phyloP scores from a whole-genome alignment of 306 rosid species.

The Medicago ruthenica region DNA sequence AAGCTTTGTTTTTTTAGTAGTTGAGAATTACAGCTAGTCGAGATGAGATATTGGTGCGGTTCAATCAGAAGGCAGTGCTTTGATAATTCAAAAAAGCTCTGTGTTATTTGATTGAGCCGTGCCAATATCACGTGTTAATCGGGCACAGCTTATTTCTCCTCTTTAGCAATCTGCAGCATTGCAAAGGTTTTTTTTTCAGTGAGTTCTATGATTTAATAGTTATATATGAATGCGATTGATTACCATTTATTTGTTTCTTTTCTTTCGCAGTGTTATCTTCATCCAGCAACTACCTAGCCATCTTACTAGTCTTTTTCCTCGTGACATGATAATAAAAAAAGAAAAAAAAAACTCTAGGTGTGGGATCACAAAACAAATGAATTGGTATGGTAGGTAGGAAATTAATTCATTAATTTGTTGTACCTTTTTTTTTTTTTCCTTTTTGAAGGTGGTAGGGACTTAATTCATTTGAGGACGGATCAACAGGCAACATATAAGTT shows the following conservation, averaged over 20 bases:
- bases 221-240: background rate
- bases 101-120: slow-evolving; percentile 84
- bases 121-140: slow-evolving; percentile 71
- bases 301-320: background rate
- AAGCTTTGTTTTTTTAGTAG: background rate
- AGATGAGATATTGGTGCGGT: slow-evolving; percentile 73
- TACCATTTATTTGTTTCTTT: slow-evolving; percentile 22
- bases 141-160: background rate
- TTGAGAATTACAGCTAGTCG: background rate
- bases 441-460: slow-evolving; percentile 41
- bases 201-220: background rate
- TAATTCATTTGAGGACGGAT: slow-evolving; percentile 11
- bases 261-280: slow-evolving; percentile 37
- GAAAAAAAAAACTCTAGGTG: background rate
- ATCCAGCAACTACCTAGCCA: slow-evolving; percentile 3
- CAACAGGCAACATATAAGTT: slow-evolving; percentile 10
- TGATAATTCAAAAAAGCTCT: slow-evolving; percentile 48
- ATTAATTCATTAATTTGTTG: slow-evolving; percentile 8
- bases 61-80: slow-evolving; percentile 64
- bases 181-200: slow-evolving; percentile 7
- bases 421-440: background rate
- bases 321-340: background rate
- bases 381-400: slow-evolving; percentile 46
- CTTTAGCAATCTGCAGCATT: slow-evolving; percentile 26
- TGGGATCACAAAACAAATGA: slow-evolving; percentile 15